Conservation (phyloP, 495 filamentous ascomycete species). For the Chaetomidium leptoderma region DNA sequence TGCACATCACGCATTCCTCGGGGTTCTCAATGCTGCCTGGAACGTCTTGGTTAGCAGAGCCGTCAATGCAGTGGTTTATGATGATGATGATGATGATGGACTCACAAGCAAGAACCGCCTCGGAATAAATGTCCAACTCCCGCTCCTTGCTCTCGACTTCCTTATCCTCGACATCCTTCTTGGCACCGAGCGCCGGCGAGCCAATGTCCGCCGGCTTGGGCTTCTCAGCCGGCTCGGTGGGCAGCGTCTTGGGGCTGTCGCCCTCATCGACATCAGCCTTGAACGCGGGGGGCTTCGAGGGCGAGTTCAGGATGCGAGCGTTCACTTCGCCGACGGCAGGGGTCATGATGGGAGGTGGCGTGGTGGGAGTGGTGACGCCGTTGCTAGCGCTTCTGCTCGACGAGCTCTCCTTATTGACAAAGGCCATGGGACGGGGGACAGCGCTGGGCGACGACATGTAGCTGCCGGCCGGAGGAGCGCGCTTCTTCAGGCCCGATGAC, state of each 20-base stretch:
- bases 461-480: conserved; percentile 52
- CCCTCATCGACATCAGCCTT: conserved; percentile 66
- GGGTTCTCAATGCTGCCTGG: conserved; percentile 82
- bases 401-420: conserved; percentile 40
- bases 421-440: conserved; percentile 39
- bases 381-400: conserved; percentile 36
- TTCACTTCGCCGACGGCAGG: conserved; percentile 37
- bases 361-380: conserved; percentile 57
- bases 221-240: conserved; percentile 59
- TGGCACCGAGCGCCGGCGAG: conserved; percentile 45
- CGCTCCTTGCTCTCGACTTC: conserved; percentile 62
- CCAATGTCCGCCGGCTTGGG: conserved; percentile 56
- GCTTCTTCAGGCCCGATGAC: conserved; percentile 60
- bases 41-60: conserved; percentile 26
- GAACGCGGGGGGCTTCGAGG: conserved; percentile 52
- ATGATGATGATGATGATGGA: neutral
- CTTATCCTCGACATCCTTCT: conserved; percentile 54
- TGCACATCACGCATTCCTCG: conserved; percentile 87
- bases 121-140: conserved; percentile 88
- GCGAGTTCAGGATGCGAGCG: conserved; percentile 38
- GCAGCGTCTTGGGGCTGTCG: conserved; percentile 69
- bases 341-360: conserved; percentile 51
- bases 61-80: neutral
- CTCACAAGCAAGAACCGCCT: conserved; percentile 83
- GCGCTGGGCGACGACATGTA: conserved; percentile 46